Conservation (phyloP, 129 eudicot species). For the Flaveria trinervia region DNA sequence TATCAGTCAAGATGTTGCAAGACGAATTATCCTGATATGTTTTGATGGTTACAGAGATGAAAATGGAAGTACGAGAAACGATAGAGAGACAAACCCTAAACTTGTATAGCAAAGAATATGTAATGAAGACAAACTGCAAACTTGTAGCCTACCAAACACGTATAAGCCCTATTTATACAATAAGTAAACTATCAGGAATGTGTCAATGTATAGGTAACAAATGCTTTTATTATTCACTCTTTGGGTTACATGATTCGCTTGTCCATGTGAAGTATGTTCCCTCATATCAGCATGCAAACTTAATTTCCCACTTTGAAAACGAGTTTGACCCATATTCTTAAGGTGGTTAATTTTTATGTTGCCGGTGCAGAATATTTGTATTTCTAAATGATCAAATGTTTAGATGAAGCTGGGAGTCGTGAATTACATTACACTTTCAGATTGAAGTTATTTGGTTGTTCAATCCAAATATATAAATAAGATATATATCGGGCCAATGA, state of each 20-base stretch:
- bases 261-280: not conserved
- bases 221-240: not conserved
- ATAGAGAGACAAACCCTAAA: not conserved
- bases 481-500: no score
- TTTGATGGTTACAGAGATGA: not conserved
- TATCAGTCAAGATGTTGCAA: not conserved
- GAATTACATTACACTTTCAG: no score
- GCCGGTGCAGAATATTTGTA: no score
- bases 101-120: slow-evolving; percentile 22
- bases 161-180: slow-evolving; percentile 19
- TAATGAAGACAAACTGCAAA: slow-evolving; percentile 18
- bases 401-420: no score
- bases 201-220: slow-evolving; percentile 13
- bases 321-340: not conserved
- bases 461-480: no score
- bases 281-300: not conserved
- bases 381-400: no score
- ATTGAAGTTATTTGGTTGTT: no score
- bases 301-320: not conserved
- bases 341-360: no score
- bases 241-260: not conserved
- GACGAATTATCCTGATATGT: not conserved
- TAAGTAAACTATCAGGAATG: slow-evolving; percentile 17
- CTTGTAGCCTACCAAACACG: slow-evolving; percentile 37
- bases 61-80: not conserved